Percentiles rank a stretch among this genome's conserved stretches.
Evolutionary conservation across 495 filamentous ascomycete species (phyloP).

Genomic region (Aspergillus avenaceus): DNA sequence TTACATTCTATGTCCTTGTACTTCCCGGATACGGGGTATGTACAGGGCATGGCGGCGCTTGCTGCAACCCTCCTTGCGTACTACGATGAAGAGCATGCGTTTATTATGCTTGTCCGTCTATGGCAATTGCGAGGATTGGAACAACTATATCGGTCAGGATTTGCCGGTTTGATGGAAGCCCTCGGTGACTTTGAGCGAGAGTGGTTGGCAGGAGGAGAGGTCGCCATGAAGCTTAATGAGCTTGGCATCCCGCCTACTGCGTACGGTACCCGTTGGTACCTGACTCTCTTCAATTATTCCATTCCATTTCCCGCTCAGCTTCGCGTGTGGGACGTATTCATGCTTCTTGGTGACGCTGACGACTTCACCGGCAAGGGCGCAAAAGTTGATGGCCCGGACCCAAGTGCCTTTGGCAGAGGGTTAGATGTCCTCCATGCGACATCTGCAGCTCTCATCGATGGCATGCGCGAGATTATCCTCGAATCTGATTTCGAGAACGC

Average conservation of each 20-base stretch:
- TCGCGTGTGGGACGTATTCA: conserved; percentile 98
- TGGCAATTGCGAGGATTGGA: conserved; percentile 88
- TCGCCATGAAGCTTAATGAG: conserved; percentile 71
- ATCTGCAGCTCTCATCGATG: conserved; percentile 86
- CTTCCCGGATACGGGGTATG: conserved; percentile 89
- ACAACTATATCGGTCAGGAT: conserved; percentile 76
- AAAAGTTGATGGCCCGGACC: conserved; percentile 10
- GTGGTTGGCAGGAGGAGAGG: conserved; percentile 75
- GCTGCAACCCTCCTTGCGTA: conserved; percentile 94
- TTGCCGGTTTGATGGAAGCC: conserved; percentile 82
- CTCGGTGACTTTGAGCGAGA: conserved; percentile 81
- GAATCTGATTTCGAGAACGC: conserved; percentile 96
- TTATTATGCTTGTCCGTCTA: conserved; percentile 90
- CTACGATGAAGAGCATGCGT: conserved; percentile 90
- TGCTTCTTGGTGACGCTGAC: conserved; percentile 81
- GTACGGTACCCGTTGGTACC: conserved; percentile 95
- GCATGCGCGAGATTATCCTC: conserved; percentile 83
- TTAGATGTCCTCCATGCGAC: conserved; percentile 90
- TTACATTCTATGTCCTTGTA: conserved; percentile 88
- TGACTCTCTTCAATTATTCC: conserved; percentile 96
- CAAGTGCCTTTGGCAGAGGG: conserved; percentile 55
- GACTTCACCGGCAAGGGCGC: conserved; percentile 40
- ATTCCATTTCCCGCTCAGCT: conserved; percentile 95
- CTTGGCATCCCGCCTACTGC: conserved; percentile 80
- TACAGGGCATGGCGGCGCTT: conserved; percentile 95